Evolutionary conservation across 2,329 filamentous ascomycete species (phyloP).

Genomic region (Rosellinia necatrix): DNA sequence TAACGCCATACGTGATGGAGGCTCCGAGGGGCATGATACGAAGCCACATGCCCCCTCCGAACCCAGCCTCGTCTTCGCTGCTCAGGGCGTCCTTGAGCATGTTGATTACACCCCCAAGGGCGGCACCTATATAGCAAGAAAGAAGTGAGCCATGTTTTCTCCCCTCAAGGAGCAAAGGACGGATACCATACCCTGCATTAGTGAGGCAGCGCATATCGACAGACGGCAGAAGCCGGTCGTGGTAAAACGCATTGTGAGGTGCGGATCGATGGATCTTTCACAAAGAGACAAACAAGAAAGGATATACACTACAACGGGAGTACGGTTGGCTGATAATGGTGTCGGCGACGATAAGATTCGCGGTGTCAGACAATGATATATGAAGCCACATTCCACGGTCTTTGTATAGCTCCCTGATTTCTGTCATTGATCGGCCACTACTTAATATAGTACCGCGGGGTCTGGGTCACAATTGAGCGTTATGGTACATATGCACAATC

Average conservation of each 20-base stretch:
- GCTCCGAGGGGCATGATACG: constrained; percentile 47
- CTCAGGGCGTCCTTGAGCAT: background rate
- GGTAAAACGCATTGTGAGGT: constrained; percentile 9
- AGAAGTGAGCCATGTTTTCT: background rate
- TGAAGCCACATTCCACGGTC: background rate
- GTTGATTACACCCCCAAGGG: background rate
- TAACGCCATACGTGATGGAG: constrained; percentile 44
- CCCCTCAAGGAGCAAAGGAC: background rate
- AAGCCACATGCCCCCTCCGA: constrained; percentile 34
- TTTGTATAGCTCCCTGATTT: constrained; percentile 12
- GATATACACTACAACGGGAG: background rate
- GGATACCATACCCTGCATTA: constrained; percentile 10
- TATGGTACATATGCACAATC: background rate
- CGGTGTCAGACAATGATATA: constrained; percentile 2
- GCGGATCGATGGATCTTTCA: background rate
- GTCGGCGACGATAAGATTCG: constrained; percentile 1
- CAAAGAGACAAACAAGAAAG: background rate
- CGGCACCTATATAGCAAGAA: constrained; percentile 7
- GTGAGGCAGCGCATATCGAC: constrained; percentile 7
- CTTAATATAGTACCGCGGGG: constrained; percentile 16
- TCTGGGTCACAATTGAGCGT: background rate
- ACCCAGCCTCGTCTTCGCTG: constrained; percentile 10
- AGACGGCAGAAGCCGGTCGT: constrained; percentile 4
- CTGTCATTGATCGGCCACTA: background rate
- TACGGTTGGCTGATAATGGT: background rate